These are phyloP conservation scores for Globisporangium splendens DNA, from an alignment of 352 stramenopile species.

Conservation along the genomic window DNA sequence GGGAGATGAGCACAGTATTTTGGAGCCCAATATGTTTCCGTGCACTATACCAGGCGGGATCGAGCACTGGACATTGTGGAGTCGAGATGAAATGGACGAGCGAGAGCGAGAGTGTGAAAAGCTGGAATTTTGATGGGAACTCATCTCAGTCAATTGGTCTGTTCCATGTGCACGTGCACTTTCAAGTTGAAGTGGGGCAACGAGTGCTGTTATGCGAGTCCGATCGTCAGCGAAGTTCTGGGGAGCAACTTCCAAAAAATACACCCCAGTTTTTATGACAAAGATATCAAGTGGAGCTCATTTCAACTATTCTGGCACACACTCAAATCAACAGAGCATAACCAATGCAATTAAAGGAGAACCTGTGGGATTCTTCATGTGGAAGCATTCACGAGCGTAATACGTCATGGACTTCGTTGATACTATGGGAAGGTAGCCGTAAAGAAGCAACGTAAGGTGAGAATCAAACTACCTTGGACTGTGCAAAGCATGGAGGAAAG, in stretches of 20 bases:
- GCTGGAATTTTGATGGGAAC: slow-evolving; percentile 35
- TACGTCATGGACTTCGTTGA: too few relatives aligned
- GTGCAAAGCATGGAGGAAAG: too few relatives aligned
- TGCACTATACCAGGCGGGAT: slow-evolving; percentile 23
- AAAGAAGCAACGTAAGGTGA: too few relatives aligned
- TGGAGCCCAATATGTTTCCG: slow-evolving; percentile 34
- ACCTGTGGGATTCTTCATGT: too few relatives aligned
- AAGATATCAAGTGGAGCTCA: background rate
- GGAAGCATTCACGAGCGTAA: too few relatives aligned
- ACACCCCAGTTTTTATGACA: background rate
- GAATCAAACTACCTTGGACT: too few relatives aligned
- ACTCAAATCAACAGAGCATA: background rate
- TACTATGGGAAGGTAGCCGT: too few relatives aligned
- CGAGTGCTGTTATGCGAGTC: background rate
- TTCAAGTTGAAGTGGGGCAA: slow-evolving; percentile 13
- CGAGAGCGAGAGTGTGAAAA: slow-evolving; percentile 15
- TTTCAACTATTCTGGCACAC: background rate
- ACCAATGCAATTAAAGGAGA: too few relatives aligned
- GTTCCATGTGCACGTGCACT: slow-evolving; percentile 33
- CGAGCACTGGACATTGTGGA: slow-evolving; percentile 31
- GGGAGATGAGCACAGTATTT: slow-evolving; percentile 6
- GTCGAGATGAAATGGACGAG: slow-evolving; percentile 15
- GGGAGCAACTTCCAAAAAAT: too few relatives aligned
- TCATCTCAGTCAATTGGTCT: slow-evolving; percentile 27
- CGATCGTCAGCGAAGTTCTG: background rate